phyloP scores from a whole-genome alignment of 2,329 filamentous ascomycete species.

The Botrytis fragariae region DNA sequence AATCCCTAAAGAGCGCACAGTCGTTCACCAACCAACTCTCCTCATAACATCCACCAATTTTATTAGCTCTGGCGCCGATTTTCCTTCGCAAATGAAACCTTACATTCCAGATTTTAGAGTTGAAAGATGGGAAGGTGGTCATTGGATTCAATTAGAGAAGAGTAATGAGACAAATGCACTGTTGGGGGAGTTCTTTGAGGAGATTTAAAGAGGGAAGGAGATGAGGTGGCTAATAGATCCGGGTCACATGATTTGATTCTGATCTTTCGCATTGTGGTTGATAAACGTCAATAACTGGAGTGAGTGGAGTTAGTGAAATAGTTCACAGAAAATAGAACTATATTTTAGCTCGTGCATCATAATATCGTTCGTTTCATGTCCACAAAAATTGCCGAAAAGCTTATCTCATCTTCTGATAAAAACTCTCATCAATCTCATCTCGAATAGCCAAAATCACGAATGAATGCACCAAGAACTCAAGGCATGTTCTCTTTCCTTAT shows the following conservation, averaged over 20 bases:
- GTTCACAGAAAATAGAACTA: neutral
- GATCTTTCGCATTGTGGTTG: neutral
- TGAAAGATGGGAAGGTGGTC: conserved; percentile 26
- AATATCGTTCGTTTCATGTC: neutral
- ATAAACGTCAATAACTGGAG: neutral
- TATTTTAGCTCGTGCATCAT: neutral
- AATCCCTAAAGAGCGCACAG: conserved; percentile 3
- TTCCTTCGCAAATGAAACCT: conserved; percentile 18
- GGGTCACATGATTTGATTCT: neutral
- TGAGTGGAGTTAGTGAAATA: too few species aligned
- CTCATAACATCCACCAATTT: conserved; percentile 24
- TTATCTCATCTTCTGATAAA: neutral
- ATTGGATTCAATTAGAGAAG: conserved; percentile 33
- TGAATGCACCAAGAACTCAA: neutral
- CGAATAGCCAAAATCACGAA: neutral
- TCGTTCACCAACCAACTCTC: conserved; percentile 25
- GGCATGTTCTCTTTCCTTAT: neutral
- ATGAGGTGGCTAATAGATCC: neutral
- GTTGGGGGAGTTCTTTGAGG: conserved; percentile 19
- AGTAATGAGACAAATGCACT: conserved; percentile 24
- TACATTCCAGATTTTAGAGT: conserved; percentile 21
- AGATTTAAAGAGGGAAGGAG: neutral
- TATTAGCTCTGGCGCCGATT: conserved; percentile 22
- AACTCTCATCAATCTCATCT: neutral
- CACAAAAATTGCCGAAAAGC: neutral